Evolutionary conservation across 805 yeast genomes (phyloP).

Genomic region (Teunomyces cretensis): DNA sequence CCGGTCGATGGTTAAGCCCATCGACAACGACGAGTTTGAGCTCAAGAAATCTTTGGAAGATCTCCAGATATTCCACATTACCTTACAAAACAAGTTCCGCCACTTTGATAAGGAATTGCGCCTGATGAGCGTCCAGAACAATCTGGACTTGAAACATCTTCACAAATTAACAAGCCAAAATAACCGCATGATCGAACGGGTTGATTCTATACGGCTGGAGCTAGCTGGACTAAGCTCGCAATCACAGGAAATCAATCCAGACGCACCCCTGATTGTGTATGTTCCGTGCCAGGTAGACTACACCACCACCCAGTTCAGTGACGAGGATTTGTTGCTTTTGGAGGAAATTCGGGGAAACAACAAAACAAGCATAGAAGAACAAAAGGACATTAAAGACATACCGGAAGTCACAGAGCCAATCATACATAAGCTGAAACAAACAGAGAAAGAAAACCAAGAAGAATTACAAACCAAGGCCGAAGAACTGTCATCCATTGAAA

Average conservation of each 20-base stretch:
- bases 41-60: constrained; percentile 11
- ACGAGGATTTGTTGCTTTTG: background rate
- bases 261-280: background rate
- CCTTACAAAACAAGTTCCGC: constrained; percentile 9
- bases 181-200: constrained; percentile 5
- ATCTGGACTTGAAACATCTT: constrained; percentile 9
- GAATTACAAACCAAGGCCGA: too few species aligned
- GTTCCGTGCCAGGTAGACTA: background rate
- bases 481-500: too few species aligned
- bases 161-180: constrained; percentile 5
- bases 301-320: background rate
- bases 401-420: too few species aligned
- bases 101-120: constrained; percentile 8
- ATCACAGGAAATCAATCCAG: constrained; percentile 6
- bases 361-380: too few species aligned
- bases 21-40: constrained; percentile 3
- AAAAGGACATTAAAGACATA: too few species aligned
- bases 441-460: too few species aligned
- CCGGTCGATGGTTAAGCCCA: background rate
- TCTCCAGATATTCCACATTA: constrained; percentile 9
- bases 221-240: constrained; percentile 9
- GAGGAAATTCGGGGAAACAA: background rate
- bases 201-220: constrained; percentile 9
- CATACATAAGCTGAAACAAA: too few species aligned
- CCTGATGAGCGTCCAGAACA: constrained; percentile 10